Evolutionary conservation across 2,329 filamentous ascomycete genomes (phyloP).

Genomic region (Nothomitra cinnamomea): DNA sequence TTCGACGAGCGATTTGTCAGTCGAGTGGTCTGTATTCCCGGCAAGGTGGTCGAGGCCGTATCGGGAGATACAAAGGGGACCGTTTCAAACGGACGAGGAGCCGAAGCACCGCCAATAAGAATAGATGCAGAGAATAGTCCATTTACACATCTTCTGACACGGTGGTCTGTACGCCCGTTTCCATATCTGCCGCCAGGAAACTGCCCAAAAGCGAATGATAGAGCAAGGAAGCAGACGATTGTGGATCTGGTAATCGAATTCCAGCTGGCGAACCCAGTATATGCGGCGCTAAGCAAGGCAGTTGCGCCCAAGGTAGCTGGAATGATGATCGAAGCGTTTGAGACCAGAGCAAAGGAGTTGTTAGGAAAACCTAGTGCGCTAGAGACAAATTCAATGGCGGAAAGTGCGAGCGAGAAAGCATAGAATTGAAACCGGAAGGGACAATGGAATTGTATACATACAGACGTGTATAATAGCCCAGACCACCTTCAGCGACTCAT

Average conservation of each 20-base stretch:
- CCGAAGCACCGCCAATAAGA: conserved; percentile 15
- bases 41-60: conserved; percentile 58
- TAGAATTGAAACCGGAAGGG: not conserved
- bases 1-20: conserved; percentile 74
- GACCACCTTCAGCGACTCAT: not conserved
- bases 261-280: conserved; percentile 76
- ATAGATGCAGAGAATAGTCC: conserved; percentile 9
- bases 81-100: conserved; percentile 23
- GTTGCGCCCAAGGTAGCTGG: conserved; percentile 72
- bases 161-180: conserved; percentile 45
- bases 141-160: conserved; percentile 42
- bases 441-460: not conserved
- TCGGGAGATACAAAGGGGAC: conserved; percentile 38
- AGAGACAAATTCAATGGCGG: not conserved
- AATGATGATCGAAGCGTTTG: conserved; percentile 87
- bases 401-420: not conserved
- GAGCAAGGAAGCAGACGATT: conserved; percentile 39
- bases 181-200: conserved; percentile 28
- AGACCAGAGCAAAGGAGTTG: conserved; percentile 53
- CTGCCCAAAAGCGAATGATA: conserved; percentile 25
- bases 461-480: not conserved
- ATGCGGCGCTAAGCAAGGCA: conserved; percentile 63
- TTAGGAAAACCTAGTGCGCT: conserved; percentile 18
- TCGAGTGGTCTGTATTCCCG: conserved; percentile 59
- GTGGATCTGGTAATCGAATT: conserved; percentile 65